Conservation (phyloP, 2,329 filamentous ascomycete genomes). For the Colletotrichum nymphaeae region DNA sequence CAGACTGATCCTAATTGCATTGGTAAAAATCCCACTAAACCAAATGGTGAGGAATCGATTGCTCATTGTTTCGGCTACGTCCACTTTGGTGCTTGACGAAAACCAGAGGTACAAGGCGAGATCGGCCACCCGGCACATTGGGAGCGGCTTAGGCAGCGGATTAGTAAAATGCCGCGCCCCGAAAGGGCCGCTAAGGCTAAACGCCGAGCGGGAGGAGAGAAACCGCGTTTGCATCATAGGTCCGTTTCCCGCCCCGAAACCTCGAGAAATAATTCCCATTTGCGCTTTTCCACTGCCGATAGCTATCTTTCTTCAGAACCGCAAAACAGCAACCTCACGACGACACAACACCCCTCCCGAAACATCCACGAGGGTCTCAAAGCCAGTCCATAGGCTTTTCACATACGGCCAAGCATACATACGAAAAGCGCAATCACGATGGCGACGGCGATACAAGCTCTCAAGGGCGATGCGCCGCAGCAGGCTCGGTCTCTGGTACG, state of each 20-base stretch:
- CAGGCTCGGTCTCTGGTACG: conserved; percentile 68
- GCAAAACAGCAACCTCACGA: background rate
- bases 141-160: conserved; percentile 10
- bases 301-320: background rate
- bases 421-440: conserved; percentile 22
- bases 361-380: background rate
- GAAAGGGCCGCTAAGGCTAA: conserved; percentile 10
- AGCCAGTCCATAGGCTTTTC: background rate
- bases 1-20: too few species aligned
- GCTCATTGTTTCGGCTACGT: too few species aligned
- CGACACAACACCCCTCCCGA: background rate
- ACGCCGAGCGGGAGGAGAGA: conserved; percentile 20
- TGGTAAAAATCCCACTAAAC: too few species aligned
- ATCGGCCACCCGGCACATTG: background rate
- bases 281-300: background rate
- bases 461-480: conserved; percentile 66
- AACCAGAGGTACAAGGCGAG: conserved; percentile 13
- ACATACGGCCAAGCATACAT: too few species aligned
- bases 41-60: too few species aligned
- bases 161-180: conserved; percentile 33
- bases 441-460: conserved; percentile 42
- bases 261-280: conserved; percentile 29
- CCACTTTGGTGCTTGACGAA: conserved; percentile 3
- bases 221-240: conserved; percentile 36
- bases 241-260: background rate